Base-by-base conservation (phyloP, 257 asterid species). In the Ballota nigra region DNA sequence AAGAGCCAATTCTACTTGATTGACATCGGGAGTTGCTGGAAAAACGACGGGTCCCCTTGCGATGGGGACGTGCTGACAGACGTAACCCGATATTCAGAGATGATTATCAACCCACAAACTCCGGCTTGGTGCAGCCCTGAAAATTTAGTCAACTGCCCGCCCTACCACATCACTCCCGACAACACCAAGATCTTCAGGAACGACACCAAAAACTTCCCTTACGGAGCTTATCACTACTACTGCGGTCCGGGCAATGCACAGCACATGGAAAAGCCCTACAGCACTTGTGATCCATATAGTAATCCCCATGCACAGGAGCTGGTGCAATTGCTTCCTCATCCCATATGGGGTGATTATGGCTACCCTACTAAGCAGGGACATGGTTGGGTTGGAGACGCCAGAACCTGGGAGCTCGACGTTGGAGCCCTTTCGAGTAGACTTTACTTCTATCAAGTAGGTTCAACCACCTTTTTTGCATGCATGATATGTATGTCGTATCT, bases 11-110 rank as follows among this genome's bases (percentile, higher is more conserved):
- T 88, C 78, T 88, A 88, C 84, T 70, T 88, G 80, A 82, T 88
- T 19, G 91, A 84, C 79, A 86, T 88, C 0, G 95, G 91, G n/a
- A 86, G 95, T 79, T 88, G 95, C 78, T 88, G 95, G 95, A 88
- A 86, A 73, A 86, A 84, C 80, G 77, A 83, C 38, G 92, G 95
- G 0, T 57, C 62, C 24, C 88, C 89, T 0, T 88, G 95, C n/a
- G 79, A 88, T 8, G 91, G 95, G n/a, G 86, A 88, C 55, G 83
- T 82, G 29, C 68, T 69, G 18, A 82, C 91, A 1, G 91, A 88
- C 23, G 78, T 86, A 7, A 88, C 95, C 41, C 60, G 95, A 51
- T 88, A 88, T 79, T 82, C 86, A 0, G 91, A 88, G 77, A 88
- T 88, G 95, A 86, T 88, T 22, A 79, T 88, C 20, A 88, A 86